Evolutionary conservation across 2,329 filamentous ascomycete genomes (phyloP).

Genomic region (Aspergillus amoenus): DNA sequence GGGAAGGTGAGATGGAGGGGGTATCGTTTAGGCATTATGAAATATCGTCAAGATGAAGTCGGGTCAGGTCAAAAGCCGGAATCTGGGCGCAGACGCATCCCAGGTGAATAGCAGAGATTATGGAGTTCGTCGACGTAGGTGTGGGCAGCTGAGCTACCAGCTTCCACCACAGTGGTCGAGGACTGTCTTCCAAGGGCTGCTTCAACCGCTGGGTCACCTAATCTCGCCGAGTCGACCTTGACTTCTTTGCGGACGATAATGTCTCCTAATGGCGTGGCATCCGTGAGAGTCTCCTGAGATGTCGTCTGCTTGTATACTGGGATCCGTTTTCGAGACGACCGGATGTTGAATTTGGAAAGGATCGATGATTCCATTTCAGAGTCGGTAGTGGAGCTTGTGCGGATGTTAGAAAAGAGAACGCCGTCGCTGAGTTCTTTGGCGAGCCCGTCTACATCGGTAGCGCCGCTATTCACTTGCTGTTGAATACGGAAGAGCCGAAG

Average conservation of each 20-base stretch:
- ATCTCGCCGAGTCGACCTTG: conserved; percentile 50
- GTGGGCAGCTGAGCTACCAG: conserved; percentile 23
- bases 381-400: conserved; percentile 25
- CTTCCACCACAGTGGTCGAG: conserved; percentile 25
- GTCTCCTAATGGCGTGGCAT: conserved; percentile 46
- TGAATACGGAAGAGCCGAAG: conserved; percentile 66
- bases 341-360: conserved; percentile 23
- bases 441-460: conserved; percentile 59
- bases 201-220: conserved; percentile 22
- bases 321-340: conserved; percentile 19
- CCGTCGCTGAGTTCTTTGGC: conserved; percentile 61
- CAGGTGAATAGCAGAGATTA: conserved; percentile 32
- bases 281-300: conserved; percentile 24
- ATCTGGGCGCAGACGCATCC: conserved; percentile 28
- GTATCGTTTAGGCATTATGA: not conserved
- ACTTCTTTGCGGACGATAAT: conserved; percentile 65
- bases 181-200: conserved; percentile 20
- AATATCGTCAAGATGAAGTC: not conserved
- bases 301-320: not conserved
- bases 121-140: conserved; percentile 52
- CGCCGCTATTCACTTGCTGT: conserved; percentile 60
- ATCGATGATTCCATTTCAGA: conserved; percentile 22
- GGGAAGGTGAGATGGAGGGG: not conserved
- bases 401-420: conserved; percentile 47
- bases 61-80: conserved; percentile 13